phyloP scores from a whole-genome alignment of 1,284 basidiomycete genomes.

The Ganoderma sinense region DNA sequence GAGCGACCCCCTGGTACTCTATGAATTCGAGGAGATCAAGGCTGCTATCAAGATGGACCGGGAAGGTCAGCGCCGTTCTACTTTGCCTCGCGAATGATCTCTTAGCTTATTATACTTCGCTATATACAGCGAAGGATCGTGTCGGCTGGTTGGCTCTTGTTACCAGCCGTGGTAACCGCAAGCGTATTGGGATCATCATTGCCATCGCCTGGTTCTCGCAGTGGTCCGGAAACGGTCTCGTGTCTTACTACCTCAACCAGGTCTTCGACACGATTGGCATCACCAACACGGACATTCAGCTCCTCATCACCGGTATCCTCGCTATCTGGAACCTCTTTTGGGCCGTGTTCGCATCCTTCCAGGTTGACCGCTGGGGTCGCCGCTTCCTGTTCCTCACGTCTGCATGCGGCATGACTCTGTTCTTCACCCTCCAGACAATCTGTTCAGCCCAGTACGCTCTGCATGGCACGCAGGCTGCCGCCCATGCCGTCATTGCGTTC shows the following conservation, averaged over 20 bases:
- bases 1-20: slow-evolving; percentile 72
- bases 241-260: slow-evolving; percentile 78
- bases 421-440: slow-evolving; percentile 76
- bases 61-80: slow-evolving; percentile 36
- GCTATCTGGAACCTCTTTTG: slow-evolving; percentile 79
- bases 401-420: slow-evolving; percentile 70
- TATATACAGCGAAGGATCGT: slow-evolving; percentile 40
- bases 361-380: slow-evolving; percentile 68
- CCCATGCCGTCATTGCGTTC: slow-evolving; percentile 76
- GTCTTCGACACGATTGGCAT: slow-evolving; percentile 79
- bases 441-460: slow-evolving; percentile 71
- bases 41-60: slow-evolving; percentile 73
- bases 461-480: slow-evolving; percentile 50
- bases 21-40: slow-evolving; percentile 82
- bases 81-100: not conserved
- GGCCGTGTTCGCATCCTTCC: slow-evolving; percentile 63
- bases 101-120: not conserved
- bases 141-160: slow-evolving; percentile 70
- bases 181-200: slow-evolving; percentile 72
- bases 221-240: slow-evolving; percentile 80
- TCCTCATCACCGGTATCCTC: slow-evolving; percentile 50
- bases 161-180: slow-evolving; percentile 67
- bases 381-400: slow-evolving; percentile 73
- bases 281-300: slow-evolving; percentile 62
- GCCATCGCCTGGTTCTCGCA: slow-evolving; percentile 78